Conservation (phyloP, 495 filamentous ascomycete species). For the Xylaria cubensis region DNA sequence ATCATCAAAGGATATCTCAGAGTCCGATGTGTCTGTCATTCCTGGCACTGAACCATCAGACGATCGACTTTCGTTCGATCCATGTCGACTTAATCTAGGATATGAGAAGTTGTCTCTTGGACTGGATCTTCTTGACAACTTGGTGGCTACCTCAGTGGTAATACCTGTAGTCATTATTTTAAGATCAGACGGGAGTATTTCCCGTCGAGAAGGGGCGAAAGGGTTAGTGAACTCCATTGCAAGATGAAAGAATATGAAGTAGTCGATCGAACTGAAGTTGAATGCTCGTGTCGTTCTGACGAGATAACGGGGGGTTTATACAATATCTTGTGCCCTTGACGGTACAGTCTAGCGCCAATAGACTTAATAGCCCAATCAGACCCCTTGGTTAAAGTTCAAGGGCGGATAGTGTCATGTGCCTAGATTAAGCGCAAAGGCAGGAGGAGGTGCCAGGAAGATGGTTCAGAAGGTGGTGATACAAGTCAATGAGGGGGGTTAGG, state of each 20-base stretch:
- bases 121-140: constrained; percentile 29
- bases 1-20: constrained; percentile 39
- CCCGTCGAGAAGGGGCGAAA: constrained; percentile 23
- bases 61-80: constrained; percentile 36
- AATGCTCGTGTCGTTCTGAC: constrained; percentile 33
- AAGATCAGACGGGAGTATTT: not conserved
- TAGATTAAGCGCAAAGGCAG: constrained; percentile 31
- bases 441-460: constrained; percentile 28
- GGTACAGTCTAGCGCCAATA: constrained; percentile 29
- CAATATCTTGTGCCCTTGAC: constrained; percentile 10
- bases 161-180: constrained; percentile 21
- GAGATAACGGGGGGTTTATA: constrained; percentile 39
- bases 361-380: constrained; percentile 28
- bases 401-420: constrained; percentile 28
- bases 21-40: constrained; percentile 44
- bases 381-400: constrained; percentile 34
- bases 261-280: constrained; percentile 29
- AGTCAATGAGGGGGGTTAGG: constrained; percentile 28
- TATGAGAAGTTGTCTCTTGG: constrained; percentile 39
- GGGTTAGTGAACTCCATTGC: constrained; percentile 37
- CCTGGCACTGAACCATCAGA: constrained; percentile 38
- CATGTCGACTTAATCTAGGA: constrained; percentile 37
- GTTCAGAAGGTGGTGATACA: constrained; percentile 38
- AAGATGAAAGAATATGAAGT: constrained; percentile 17
- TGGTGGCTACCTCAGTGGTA: constrained; percentile 8